Evolutionary conservation across 2,329 filamentous ascomycete genomes (phyloP), one percentile per base, ranked within the genome.

Genomic region (Volutella citrinella): DNA sequence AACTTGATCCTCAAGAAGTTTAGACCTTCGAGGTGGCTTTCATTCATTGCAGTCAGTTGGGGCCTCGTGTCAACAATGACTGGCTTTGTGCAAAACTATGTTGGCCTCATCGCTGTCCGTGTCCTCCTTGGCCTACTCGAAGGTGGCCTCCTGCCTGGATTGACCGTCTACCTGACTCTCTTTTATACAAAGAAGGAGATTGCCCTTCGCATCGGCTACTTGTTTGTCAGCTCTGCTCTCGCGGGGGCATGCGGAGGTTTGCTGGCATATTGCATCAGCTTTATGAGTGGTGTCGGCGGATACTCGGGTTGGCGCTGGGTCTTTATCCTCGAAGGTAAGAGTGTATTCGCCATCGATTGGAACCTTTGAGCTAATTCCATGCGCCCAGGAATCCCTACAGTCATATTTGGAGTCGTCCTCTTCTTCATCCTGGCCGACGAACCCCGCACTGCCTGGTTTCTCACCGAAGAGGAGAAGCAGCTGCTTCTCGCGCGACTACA

Each of bases 221-320:
- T 76, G 10, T 74, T 72, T 4, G 66, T 72, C 7, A 68, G 72
- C 5, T 73, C 68, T 30, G 64, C 74, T 4, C 81, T 78, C 46
- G 72, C 76, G 10, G 75, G 75, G n/a, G 74, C 74, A 13, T 77
- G 77, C 37, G 75, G 74, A 15, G 75, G 75, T 2, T 59, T 79
- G 5, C 59, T 79, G 2, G 74, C 74, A 0, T 85, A 80, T 40
- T 80, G 69, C 1, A 82, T 86, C 42, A 78, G 79, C 0, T 74
- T 81, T 3, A 54, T 77, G 3, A 61, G 66, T 0, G 80, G 80
- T 2, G 64, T 77, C 19, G 22, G 20, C 10, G 43, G 43, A 7
- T 14, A 36, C 19, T 19, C 26, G 11, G 43, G 41, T 4, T 64
- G 70, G 30, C 57, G 79, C 2, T 87, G 82, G 83, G 64, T 82